Evolutionary conservation across 192 early-diverging fungal genomes (phyloP), one percentile per base, ranked within the genome.

Genomic region (Gonapodya prolifera): DNA sequence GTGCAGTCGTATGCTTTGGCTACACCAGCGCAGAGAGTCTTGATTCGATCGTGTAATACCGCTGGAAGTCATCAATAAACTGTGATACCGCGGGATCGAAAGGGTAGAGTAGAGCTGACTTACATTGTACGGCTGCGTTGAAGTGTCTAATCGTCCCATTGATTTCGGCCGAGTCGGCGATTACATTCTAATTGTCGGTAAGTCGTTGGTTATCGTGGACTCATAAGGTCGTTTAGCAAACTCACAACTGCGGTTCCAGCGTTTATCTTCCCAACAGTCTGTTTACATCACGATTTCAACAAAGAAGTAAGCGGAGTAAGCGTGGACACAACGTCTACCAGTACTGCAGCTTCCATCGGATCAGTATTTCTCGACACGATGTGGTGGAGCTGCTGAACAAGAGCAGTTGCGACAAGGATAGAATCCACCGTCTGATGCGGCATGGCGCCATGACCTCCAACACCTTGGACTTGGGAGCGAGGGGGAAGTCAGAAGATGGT

Each of bases 401-500:
- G 71, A 8, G 18, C 28, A 18, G 71, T 73, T 2, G 32, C 71
- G 8, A 73, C 71, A 29, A 73, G 71, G 71, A 73, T 73, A 8
- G 71, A 73, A 29, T 73, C 71, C 8, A 73, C 71, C 2, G 71
- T 73, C 71, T 73, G 71, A 29, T 73, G 71, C 8, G 71, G 71
- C 71, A 73, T 73, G 71, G 71, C 71, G 13, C 71, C 71, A 29
- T 73, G 71, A 32, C 71, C 71, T 2, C 71, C 71, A 29, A 73
- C 71, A 73, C 71, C 71, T 32, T 73, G 18, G 71, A 73, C 71
- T 32, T 73, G 13, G 45, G 45, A 61, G 45, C 8, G 23, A 8
- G 45, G 23, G 8, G 45, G 8, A 61, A 23, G 45, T 8, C 8
- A 61, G 45, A 61, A 61, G 45, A 61, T 8, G 8, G 23, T 61